Percentiles rank a stretch among this genome's conserved stretches.
Conservation (phyloP, 305 asterid genomes). For the Fraxinus xanthoxyloides region DNA sequence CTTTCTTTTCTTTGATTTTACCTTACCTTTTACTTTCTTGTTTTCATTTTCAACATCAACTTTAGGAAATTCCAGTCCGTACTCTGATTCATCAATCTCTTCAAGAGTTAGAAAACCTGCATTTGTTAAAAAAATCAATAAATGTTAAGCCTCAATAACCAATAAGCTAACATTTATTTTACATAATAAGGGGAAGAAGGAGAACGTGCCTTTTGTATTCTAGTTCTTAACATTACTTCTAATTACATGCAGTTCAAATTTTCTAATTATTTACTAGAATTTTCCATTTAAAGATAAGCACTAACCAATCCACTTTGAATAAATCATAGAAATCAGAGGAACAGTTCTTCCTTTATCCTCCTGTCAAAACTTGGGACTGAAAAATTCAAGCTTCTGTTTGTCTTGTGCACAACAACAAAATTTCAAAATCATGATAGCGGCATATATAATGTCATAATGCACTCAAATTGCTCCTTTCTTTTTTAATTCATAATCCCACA, state of each 20-base stretch:
- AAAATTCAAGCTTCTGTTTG: background rate
- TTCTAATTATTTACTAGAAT: background rate
- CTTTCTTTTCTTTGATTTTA: slow-evolving; percentile 43
- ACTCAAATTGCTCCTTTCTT: background rate
- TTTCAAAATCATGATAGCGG: background rate
- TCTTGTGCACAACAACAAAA: background rate
- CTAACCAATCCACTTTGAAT: background rate
- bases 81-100: slow-evolving; percentile 83
- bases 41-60: slow-evolving; percentile 26
- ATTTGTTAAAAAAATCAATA: slow-evolving; percentile 13
- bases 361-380: background rate
- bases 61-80: slow-evolving; percentile 55
- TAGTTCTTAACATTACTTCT: background rate
- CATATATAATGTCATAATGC: background rate
- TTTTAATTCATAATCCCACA: background rate
- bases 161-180: slow-evolving; percentile 3
- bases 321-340: background rate
- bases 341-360: background rate
- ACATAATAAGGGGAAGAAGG: background rate
- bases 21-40: slow-evolving; percentile 30
- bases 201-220: background rate
- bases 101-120: slow-evolving; percentile 88
- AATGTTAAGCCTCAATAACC: background rate
- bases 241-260: background rate
- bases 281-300: background rate